Evolutionary conservation across 2,329 filamentous ascomycete species (phyloP).

Genomic region (Xenosphaeropsis pyriputrescens): DNA sequence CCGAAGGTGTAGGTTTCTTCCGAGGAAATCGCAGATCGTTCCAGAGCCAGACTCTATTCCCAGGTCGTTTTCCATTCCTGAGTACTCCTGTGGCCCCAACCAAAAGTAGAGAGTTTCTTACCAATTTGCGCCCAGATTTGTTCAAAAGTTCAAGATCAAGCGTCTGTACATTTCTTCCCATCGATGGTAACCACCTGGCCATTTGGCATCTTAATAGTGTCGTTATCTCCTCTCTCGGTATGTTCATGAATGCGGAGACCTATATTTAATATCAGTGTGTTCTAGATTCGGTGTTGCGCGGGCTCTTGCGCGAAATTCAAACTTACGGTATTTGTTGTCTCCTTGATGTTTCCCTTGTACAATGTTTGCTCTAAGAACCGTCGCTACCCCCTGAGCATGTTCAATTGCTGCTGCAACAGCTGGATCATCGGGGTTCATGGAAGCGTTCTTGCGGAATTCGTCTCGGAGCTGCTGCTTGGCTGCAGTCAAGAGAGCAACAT

Average conservation of each 20-base stretch:
- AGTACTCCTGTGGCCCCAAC: no score
- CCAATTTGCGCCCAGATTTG: no score
- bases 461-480: slow-evolving; percentile 59
- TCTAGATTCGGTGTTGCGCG: neutral
- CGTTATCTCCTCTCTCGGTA: slow-evolving; percentile 87
- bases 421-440: slow-evolving; percentile 39
- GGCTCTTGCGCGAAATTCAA: neutral
- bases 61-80: no score
- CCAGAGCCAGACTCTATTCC: no score
- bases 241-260: slow-evolving; percentile 69
- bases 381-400: slow-evolving; percentile 71
- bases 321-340: slow-evolving; percentile 45
- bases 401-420: slow-evolving; percentile 50
- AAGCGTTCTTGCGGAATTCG: slow-evolving; percentile 55
- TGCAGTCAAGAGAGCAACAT: slow-evolving; percentile 50
- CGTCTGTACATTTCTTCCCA: slow-evolving; percentile 15
- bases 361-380: slow-evolving; percentile 67
- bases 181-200: slow-evolving; percentile 18
- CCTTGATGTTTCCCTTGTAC: slow-evolving; percentile 59
- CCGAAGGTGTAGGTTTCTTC: no score
- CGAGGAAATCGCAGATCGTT: no score
- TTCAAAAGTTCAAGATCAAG: neutral
- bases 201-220: slow-evolving; percentile 56
- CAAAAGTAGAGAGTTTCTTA: no score
- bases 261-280: no score